phyloP scores from a whole-genome alignment of 306 rosid genomes.

The Ochetophila trinervis region DNA sequence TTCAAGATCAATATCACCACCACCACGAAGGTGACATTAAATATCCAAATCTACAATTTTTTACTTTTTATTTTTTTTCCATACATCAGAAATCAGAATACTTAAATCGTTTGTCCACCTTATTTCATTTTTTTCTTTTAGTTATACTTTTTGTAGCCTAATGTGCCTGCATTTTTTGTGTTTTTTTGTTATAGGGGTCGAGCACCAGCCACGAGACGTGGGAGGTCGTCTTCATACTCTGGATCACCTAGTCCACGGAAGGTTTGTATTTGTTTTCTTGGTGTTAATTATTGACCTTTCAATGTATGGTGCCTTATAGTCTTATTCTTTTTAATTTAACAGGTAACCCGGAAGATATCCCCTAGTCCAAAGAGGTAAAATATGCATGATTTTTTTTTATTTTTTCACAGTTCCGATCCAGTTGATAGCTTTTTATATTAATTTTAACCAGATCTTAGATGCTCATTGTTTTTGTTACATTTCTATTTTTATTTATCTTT shows the following conservation, averaged over 20 bases:
- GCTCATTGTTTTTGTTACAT: background rate
- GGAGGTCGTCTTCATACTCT: slow-evolving; percentile 84
- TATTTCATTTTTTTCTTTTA: background rate
- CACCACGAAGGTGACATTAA: slow-evolving; percentile 61
- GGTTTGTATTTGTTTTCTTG: slow-evolving; percentile 42
- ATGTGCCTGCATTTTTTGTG: background rate
- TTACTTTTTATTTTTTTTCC: background rate
- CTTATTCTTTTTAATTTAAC: slow-evolving; percentile 20
- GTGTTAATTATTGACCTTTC: slow-evolving; percentile 3
- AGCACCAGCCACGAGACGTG: slow-evolving; percentile 63
- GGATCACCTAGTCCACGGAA: slow-evolving; percentile 91
- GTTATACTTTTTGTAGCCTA: background rate
- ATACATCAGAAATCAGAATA: background rate
- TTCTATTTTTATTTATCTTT: too few relatives aligned
- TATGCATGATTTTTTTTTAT: background rate
- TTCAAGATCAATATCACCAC: slow-evolving; percentile 84
- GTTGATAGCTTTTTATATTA: too few relatives aligned
- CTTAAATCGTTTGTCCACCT: background rate
- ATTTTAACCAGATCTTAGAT: too few relatives aligned
- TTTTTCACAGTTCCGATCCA: background rate
- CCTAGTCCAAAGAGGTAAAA: slow-evolving; percentile 83
- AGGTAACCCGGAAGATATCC: slow-evolving; percentile 63
- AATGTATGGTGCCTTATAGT: slow-evolving; percentile 8
- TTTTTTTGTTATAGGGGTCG: slow-evolving; percentile 58
- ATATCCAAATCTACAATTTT: background rate